A percentile compares a stretch with the other conserved stretches of the same genome.
phyloP scores from a whole-genome alignment of 305 asterid species.

The Coffea humblotiana region DNA sequence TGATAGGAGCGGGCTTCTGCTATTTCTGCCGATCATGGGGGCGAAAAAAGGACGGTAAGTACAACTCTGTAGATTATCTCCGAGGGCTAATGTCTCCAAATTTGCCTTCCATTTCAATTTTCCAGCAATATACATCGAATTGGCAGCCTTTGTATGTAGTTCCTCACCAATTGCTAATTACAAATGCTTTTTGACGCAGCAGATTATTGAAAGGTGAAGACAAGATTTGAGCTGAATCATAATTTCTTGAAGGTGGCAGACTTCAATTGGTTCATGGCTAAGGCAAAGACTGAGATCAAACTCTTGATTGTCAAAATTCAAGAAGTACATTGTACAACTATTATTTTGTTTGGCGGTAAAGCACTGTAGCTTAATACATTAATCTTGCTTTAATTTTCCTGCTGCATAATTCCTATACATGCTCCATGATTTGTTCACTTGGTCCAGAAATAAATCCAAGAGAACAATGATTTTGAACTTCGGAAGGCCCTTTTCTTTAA shows the following conservation, averaged over 20 bases:
- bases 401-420: background rate
- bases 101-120: background rate
- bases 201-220: conserved; percentile 22
- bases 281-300: background rate
- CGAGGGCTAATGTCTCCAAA: too few relatives aligned
- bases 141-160: background rate
- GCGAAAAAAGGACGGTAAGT: conserved; percentile 55
- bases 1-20: conserved; percentile 38
- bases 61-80: background rate
- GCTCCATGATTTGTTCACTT: background rate
- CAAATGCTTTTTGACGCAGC: background rate
- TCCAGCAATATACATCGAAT: background rate
- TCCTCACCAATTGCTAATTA: background rate
- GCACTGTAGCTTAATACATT: background rate
- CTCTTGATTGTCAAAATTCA: background rate
- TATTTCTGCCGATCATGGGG: conserved; percentile 40
- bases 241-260: background rate
- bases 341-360: background rate
- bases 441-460: background rate
- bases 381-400: background rate
- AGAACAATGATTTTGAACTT: background rate
- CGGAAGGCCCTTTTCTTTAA: background rate
- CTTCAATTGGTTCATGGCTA: background rate
- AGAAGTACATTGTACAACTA: background rate
- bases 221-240: background rate